Base-by-base conservation (phyloP, 495 filamentous ascomycete species). In the Aspergillus kassunensis region DNA sequence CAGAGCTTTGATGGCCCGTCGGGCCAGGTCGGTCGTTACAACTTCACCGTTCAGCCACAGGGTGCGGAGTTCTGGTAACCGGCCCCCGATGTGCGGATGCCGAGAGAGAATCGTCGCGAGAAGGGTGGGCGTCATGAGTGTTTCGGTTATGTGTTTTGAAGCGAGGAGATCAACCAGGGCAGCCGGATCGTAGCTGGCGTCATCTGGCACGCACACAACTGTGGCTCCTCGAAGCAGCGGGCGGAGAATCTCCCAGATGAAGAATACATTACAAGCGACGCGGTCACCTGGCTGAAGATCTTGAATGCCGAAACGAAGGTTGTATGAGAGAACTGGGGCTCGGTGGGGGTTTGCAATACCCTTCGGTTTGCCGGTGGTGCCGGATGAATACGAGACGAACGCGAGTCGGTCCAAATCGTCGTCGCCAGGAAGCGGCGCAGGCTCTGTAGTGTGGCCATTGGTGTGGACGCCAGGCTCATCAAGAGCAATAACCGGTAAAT, bases 1-100 rank as follows among this genome's bases (percentile, higher is more conserved):
- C 13, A 88, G 73, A 15, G 79, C 77, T 51, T 80, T 79, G 43
- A 81, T 74, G 0, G 78, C 76, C 27, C 82, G 74, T 15, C 77
- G 79, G 23, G 80, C 82, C 0, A 88, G 72, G 64, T 88, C 83
- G 0, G 83, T 81, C 0, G 82, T 84, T 15, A 88, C 83, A 2
- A 88, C 84, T 57, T 88, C 84, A 25, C 84, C 84, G 53, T 88
- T 88, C 5, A 88, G 67, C 84, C 84, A 88, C 23, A 86, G 63
- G 0, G 79, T 84, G 9, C 71, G 73, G 37, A 88, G 62, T 15
- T 84, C 67, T 3, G 82, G 80, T 1, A 88, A 70, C 43, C 79
- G 78, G 8, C 61, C 49, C 9, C 70, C 74, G 19, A 88, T 73
- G n/a, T 79, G 65, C 5, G 80, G 73, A 51, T 85, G 76, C 6